A percentile compares a stretch with the other conserved stretches of the same genome.
Evolutionary conservation across 768 basidiomycete species (phyloP).

Genomic region (Tulasnella calospora): DNA sequence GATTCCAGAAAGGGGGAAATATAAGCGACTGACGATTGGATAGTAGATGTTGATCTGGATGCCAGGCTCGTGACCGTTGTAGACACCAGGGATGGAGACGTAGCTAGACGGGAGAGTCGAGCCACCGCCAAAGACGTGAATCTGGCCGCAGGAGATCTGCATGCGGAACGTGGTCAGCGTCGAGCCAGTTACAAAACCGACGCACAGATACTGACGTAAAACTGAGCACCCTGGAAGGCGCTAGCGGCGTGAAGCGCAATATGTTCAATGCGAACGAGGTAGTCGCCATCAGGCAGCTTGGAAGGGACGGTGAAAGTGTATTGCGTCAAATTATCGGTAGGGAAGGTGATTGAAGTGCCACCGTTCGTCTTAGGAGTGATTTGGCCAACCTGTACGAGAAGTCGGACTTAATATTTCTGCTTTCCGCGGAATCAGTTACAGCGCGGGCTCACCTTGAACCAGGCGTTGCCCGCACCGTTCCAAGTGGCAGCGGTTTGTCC

Average conservation of each 20-base stretch:
- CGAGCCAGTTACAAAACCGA: too few species aligned
- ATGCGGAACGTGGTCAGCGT: not conserved
- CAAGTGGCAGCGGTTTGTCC: conserved; percentile 19
- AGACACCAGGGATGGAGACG: conserved; percentile 7
- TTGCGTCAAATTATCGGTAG: not conserved
- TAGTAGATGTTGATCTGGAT: conserved; percentile 11
- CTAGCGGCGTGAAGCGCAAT: conserved; percentile 7
- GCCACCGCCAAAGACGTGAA: conserved; percentile 1
- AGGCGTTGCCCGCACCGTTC: conserved; percentile 2
- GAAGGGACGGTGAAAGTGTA: conserved; percentile 13
- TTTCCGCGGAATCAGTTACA: not conserved
- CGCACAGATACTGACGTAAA: not conserved
- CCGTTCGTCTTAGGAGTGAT: conserved; percentile 5
- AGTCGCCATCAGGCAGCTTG: not conserved
- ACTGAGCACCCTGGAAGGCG: not conserved
- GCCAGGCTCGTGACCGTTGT: conserved; percentile 8
- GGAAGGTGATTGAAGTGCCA: conserved; percentile 12
- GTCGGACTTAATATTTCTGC: not conserved
- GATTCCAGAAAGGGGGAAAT: not conserved
- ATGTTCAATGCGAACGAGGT: conserved; percentile 22
- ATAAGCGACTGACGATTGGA: not conserved
- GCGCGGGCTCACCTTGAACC: conserved; percentile 18
- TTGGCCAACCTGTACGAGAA: not conserved
- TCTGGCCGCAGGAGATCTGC: not conserved
- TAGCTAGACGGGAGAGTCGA: not conserved